A percentile compares a stretch with the other conserved stretches of the same genome.
Evolutionary conservation across 306 rosid species (phyloP).

Genomic region (Vigna unguiculata): DNA sequence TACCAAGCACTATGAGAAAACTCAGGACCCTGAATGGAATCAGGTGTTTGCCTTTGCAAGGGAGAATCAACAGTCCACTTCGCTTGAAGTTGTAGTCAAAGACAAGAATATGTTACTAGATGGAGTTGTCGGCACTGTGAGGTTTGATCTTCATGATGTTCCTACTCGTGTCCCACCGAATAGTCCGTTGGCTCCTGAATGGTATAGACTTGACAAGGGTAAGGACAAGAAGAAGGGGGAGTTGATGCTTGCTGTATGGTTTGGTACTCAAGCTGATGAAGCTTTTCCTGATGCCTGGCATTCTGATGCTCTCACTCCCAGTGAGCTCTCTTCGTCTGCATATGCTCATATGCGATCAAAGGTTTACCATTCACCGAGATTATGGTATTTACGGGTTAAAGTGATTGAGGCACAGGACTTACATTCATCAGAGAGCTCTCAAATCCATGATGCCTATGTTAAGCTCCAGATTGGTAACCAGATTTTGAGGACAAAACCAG

Average conservation of each 20-base stretch:
- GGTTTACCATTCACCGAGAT: constrained; percentile 91
- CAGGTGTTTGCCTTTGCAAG: constrained; percentile 90
- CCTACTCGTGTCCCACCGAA: constrained; percentile 87
- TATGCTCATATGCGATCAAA: constrained; percentile 71
- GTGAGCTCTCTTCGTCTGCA: constrained; percentile 53
- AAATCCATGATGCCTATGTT: constrained; percentile 74
- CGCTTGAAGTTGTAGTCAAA: constrained; percentile 74
- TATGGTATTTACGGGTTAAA: constrained; percentile 84
- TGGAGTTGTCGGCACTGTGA: constrained; percentile 65
- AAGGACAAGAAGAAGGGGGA: constrained; percentile 79
- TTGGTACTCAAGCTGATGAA: constrained; percentile 97
- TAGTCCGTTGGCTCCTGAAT: constrained; percentile 97
- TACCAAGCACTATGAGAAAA: constrained; percentile 77
- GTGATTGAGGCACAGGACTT: constrained; percentile 92
- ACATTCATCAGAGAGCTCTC: constrained; percentile 64
- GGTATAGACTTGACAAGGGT: constrained; percentile 80
- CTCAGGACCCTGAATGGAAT: constrained; percentile 86
- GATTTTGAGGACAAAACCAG: constrained; percentile 60
- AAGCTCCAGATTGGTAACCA: constrained; percentile 85
- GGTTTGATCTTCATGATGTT: constrained; percentile 73
- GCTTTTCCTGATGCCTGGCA: constrained; percentile 98
- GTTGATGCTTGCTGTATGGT: constrained; percentile 95
- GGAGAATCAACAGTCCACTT: constrained; percentile 68
- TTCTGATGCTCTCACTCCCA: constrained; percentile 76
- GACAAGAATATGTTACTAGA: constrained; percentile 75